Percentiles rank a stretch among this genome's conserved stretches.
Conservation (phyloP, 2,329 filamentous ascomycete genomes). For the Cladobotryum mycophilum region DNA sequence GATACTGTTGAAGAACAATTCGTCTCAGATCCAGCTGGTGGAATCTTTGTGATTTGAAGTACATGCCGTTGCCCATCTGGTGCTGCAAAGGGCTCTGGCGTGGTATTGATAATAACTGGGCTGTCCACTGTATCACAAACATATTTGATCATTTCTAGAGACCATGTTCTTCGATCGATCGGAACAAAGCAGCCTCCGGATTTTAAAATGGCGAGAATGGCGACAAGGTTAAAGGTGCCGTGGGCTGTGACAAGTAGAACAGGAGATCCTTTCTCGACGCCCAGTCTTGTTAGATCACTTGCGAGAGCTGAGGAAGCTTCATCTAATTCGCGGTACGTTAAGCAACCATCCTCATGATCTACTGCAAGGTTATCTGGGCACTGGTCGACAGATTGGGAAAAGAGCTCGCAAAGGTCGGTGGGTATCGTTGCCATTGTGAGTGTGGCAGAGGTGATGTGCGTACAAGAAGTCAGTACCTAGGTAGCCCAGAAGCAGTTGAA, state of each 20-base stretch:
- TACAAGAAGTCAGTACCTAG: too few relatives aligned
- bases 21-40: background rate
- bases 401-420: slow-evolving; percentile 4
- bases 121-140: slow-evolving; percentile 2
- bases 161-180: slow-evolving; percentile 7
- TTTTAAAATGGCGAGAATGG: slow-evolving; percentile 7
- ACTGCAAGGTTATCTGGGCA: slow-evolving; percentile 5
- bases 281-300: background rate
- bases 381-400: background rate
- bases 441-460: too few relatives aligned
- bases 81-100: background rate
- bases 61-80: background rate
- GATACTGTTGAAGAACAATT: background rate
- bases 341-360: slow-evolving; percentile 4
- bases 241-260: slow-evolving; percentile 7
- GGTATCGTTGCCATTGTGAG: background rate
- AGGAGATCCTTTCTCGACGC: background rate
- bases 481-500: too few relatives aligned
- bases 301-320: background rate
- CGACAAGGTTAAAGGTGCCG: slow-evolving; percentile 7
- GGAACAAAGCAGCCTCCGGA: slow-evolving; percentile 8
- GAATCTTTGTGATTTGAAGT: background rate
- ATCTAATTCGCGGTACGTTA: slow-evolving; percentile 1
- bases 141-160: slow-evolving; percentile 2
- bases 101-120: slow-evolving; percentile 9